Evolutionary conservation across 192 early-diverging fungal genomes (phyloP).

Genomic region (Coemansia sp.): DNA sequence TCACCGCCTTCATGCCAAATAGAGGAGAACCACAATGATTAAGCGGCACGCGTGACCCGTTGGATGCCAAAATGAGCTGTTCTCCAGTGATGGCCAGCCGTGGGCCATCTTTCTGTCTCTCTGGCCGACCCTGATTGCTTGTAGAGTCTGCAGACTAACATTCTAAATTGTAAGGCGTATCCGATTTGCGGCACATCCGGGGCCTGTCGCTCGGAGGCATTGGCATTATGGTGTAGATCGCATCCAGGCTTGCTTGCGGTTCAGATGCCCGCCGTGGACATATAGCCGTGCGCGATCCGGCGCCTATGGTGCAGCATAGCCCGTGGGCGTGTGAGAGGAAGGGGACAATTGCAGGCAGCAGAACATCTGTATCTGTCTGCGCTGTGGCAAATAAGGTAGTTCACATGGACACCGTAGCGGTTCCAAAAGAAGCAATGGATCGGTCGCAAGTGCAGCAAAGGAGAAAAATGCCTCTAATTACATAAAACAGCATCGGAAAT

Average conservation of each 20-base stretch:
- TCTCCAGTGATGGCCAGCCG: too few relatives aligned
- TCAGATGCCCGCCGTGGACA: not conserved
- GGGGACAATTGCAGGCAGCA: not conserved
- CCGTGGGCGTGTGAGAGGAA: conserved; percentile 1
- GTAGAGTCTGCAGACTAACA: not conserved
- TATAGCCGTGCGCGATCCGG: not conserved
- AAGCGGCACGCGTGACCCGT: not conserved
- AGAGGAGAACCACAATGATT: not conserved
- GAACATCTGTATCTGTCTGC: not conserved
- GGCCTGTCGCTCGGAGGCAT: not conserved
- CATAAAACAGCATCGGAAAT: too few relatives aligned
- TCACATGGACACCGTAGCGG: not conserved
- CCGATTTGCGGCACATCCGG: not conserved
- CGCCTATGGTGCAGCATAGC: not conserved
- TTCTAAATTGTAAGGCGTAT: not conserved
- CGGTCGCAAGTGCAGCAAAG: not conserved
- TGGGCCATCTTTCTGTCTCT: too few relatives aligned
- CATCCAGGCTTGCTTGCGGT: not conserved
- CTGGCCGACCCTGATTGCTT: too few relatives aligned
- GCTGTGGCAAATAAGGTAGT: not conserved
- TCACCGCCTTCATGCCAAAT: too few relatives aligned
- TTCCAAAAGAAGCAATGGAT: not conserved
- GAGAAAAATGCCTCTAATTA: too few relatives aligned
- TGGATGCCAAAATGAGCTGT: not conserved
- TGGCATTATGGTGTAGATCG: not conserved